These are phyloP conservation scores for Chlorella sp. DNA, from an alignment of 139 green algal species.

Conservation along the genomic window DNA sequence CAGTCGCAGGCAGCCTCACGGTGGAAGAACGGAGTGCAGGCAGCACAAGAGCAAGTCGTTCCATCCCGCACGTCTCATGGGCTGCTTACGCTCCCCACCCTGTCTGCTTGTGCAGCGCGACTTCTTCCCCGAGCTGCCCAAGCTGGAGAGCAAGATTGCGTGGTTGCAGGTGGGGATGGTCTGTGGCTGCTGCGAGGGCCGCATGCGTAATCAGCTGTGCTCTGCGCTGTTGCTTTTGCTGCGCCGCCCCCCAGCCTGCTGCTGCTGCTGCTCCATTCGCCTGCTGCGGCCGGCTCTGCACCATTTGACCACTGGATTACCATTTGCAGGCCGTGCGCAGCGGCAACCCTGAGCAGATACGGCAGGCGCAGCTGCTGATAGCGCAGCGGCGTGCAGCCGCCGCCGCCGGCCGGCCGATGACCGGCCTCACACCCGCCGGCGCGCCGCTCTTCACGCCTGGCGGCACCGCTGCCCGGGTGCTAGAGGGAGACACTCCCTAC, in stretches of 20 bases:
- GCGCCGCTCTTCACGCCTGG: slow-evolving; percentile 27
- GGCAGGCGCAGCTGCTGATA: slow-evolving; percentile 87
- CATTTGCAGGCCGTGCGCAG: slow-evolving; percentile 68
- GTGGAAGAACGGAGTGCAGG: too few relatives aligned
- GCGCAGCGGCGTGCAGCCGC: slow-evolving; percentile 70
- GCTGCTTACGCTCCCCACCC: too few relatives aligned
- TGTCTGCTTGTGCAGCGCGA: slow-evolving; percentile 65
- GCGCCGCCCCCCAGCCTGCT: neutral
- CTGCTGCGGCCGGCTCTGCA: neutral
- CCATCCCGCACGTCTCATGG: too few relatives aligned
- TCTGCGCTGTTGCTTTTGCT: neutral
- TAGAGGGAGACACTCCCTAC: slow-evolving; percentile 47
- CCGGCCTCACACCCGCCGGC: slow-evolving; percentile 13
- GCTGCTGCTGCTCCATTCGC: neutral
- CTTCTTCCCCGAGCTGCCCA: slow-evolving; percentile 92
- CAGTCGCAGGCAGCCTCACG: too few relatives aligned
- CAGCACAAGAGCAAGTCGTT: too few relatives aligned
- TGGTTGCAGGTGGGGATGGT: slow-evolving; percentile 79
- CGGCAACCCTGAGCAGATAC: slow-evolving; percentile 69
- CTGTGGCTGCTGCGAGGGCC: neutral
- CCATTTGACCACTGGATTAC: too few relatives aligned
- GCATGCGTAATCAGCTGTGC: neutral
- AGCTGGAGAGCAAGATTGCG: slow-evolving; percentile 87
- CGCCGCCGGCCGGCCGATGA: slow-evolving; percentile 23
- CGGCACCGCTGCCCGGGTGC: neutral